Evolutionary conservation across 257 asterid genomes (phyloP), one percentile per base, ranked within the genome.

Genomic region (Solanum sitiens): DNA sequence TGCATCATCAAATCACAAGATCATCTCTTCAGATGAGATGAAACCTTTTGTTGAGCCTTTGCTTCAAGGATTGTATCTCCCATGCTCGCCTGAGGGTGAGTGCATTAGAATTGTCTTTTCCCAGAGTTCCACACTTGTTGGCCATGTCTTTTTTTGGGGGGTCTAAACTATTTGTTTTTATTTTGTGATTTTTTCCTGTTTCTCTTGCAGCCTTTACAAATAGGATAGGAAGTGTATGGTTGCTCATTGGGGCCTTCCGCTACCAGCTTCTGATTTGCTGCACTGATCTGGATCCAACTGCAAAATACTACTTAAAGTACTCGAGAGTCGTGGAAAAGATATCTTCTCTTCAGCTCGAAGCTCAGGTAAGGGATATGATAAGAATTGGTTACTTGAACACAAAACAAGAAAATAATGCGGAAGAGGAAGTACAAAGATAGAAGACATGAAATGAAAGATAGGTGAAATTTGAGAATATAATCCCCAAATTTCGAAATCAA

Each of bases 201-300:
- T 86, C 83, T 44, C 83, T 90, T 87, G 90, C 90, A 95, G 88
- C 92, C 83, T 73, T 88, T 84, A 53, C 82, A 61, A 87, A 83
- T 88, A 90, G 87, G 32, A 87, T 95, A 21, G 99, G 98, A 82
- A 87, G 91, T 86, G 91, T 94, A 16, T 91, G 96, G 88, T 83
- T 96, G 75, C 93, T 90, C 85, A 91, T 96, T 87, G 99, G 98
- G 42, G 92, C 92, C 25, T 68, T 97, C 53, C 98, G 98, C 11
- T 97, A 93, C 92, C 91, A 90, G 89, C 99, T 97, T 83, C 89
- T 97, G 92, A 92, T 93, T 88, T 79, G 92, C 87, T 91, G 92
- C 88, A 92, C 90, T 91, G 94, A 93, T 89, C 90, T 95, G 89
- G 99, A 97, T 89, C 99, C 98, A 70, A 89, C 97, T 87, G 91